These are phyloP conservation scores for Entomortierella parvispora DNA, from an alignment of 192 early-diverging fungal species.

Conservation along the genomic window DNA sequence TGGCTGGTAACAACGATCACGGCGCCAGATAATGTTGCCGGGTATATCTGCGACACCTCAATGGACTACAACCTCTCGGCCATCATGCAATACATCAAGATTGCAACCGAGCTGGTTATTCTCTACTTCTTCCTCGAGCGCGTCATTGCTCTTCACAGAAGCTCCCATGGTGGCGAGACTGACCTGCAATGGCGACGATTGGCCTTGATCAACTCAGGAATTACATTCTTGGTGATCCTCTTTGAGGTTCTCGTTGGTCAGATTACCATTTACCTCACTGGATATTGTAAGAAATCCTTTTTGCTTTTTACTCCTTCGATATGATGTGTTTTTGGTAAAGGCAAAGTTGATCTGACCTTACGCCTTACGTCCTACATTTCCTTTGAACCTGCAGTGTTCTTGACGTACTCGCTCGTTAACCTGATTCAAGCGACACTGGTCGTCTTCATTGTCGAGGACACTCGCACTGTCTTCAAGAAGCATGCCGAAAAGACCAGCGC, in stretches of 20 bases:
- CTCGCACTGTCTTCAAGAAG: constrained; percentile 43
- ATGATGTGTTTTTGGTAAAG: not conserved
- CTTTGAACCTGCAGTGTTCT: constrained; percentile 15
- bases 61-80: constrained; percentile 34
- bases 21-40: constrained; percentile 15
- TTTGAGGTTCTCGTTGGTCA: constrained; percentile 49
- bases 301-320: not conserved
- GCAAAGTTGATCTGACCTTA: too few species aligned
- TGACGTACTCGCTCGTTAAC: constrained; percentile 47
- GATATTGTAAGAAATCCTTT: constrained; percentile 23
- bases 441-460: constrained; percentile 47
- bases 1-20: constrained; percentile 40
- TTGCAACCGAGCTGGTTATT: constrained; percentile 49
- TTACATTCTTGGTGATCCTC: constrained; percentile 48
- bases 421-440: constrained; percentile 37
- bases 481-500: constrained; percentile 17
- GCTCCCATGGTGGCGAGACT: constrained; percentile 1
- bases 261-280: constrained; percentile 32
- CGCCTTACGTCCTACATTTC: not conserved
- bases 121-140: constrained; percentile 44
- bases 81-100: constrained; percentile 48
- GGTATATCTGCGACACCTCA: constrained; percentile 16
- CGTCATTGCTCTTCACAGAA: constrained; percentile 37
- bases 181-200: constrained; percentile 36
- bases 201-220: constrained; percentile 43